Evolutionary conservation across 495 filamentous ascomycete genomes (phyloP), one percentile per base, ranked within the genome.

Genomic region (Aspergillus cavernicola): DNA sequence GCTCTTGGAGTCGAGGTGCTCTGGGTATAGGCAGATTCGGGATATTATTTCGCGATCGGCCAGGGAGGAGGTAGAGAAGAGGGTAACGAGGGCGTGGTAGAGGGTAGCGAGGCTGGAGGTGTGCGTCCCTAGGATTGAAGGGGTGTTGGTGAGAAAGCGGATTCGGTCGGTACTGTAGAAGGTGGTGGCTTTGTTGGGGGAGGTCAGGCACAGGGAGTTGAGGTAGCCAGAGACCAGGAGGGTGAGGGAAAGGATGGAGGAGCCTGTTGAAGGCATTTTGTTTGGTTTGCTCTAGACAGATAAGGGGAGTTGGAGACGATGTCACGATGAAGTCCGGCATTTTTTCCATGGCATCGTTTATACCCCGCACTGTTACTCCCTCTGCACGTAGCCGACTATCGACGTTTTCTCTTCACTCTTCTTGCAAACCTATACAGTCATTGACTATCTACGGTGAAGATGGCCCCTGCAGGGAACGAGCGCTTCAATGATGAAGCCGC

Each of bases 401-500:
- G 24, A 28, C 24, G 4, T 28, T 4, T 28, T 4, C 24, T 4
- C 24, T 28, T 28, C 9, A 4, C 24, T 9, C 24, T 9, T 9
- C 9, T 28, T 28, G n/a, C n/a, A n/a, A n/a, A n/a, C n/a, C n/a
- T n/a, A n/a, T 9, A 28, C 24, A 9, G 24, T 4, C 9, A 28
- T 28, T 28, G 4, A 28, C 9, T 4, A 28, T 28, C 24, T 28
- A 28, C 24, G n/a, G n/a, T 9, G 24, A 28, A 9, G 24, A 54
- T 54, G 42, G 39, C 50, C 15, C 47, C 53, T 10, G 28, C 51
- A 8, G 42, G 52, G 11, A 61, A 64, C 36, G 56, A 58, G 0
- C 59, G 57, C 26, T 63, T 63, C 57, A 63, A 57, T 35, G 51
- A 48, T 35, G 60, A 63, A 51, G 60, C 60, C 19, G 50, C 60